Conservation (phyloP, 164 flowering plant species). For the Cinnamomum micranthum region DNA sequence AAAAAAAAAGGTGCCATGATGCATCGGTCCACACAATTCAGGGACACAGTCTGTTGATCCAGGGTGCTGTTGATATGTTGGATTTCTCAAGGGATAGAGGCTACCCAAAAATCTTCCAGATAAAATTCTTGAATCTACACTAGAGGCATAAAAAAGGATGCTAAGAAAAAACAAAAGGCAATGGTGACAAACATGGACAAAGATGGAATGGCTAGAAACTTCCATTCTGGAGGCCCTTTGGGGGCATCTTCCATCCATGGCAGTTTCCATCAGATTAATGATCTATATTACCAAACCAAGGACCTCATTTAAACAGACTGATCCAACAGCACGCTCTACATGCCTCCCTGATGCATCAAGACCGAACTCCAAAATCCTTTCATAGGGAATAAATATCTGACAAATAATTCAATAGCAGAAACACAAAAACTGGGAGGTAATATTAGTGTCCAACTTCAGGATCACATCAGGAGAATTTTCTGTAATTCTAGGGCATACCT, state of each 20-base stretch:
- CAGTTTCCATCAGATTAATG: background rate
- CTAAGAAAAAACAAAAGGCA: background rate
- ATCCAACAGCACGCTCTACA: background rate
- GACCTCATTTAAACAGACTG: background rate
- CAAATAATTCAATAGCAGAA: background rate
- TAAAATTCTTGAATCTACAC: background rate
- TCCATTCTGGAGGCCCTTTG: background rate
- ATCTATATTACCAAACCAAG: background rate
- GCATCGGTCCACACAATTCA: background rate
- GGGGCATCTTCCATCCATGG: background rate
- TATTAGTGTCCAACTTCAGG: background rate
- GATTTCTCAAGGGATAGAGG: background rate
- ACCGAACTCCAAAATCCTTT: background rate
- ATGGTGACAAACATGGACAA: background rate
- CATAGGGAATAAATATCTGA: background rate
- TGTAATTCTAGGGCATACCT: constrained; percentile 6
- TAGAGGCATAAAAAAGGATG: background rate
- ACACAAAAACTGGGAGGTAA: background rate
- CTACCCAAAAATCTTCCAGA: background rate
- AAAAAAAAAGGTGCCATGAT: background rate
- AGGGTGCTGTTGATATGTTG: background rate
- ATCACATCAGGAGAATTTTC: background rate
- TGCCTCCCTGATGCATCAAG: background rate
- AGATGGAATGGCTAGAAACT: background rate
- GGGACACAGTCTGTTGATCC: background rate